Evolutionary conservation across 1,139 yeast species (phyloP), one percentile per base, ranked within the genome.

Genomic region (Hemisphaericaspora xylanilytica): DNA sequence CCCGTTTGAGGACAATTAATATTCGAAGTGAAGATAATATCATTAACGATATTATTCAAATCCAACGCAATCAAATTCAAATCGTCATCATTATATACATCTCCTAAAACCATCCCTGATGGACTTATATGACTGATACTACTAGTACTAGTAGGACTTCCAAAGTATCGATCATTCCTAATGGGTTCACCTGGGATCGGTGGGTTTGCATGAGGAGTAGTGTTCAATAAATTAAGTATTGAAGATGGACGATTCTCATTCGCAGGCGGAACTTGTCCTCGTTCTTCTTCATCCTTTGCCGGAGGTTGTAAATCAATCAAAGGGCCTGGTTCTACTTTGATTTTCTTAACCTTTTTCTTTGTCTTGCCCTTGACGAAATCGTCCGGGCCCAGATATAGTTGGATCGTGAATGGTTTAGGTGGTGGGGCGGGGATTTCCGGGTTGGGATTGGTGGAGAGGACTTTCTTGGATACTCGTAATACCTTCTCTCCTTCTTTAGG

Each of bases 11-110:
- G n/a, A 14, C 32, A 38, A 20, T 38, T 43, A 15, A 46, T 40
- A 26, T 56, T 57, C 12, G 58, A 53, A 28, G 59, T 60, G 39
- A 47, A 50, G 51, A 63, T 60, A 37, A 64, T 62, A 43, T 59
- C 63, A 36, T 50, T 58, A 24, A 64, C 69, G 32, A 65, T 54
- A 38, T 62, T 59, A 47, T 62, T 64, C 41, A 64, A 51, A 38
- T 64, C 70, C 2, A 58, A 41, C 2, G 70, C 70, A 22, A 64
- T 44, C 15, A 60, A 38, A 29, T 61, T 54, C 40, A 65, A 51
- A 45, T 65, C 70, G 10, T 59, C 58, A 22, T 55, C 52, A 48
- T 37, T 49, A 27, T 49, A 49, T 15, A 49, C 29, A 21, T 40
- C 43, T 14, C 39, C 35, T n/a, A 42, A 29, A n/a, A 40, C 36